phyloP scores from a whole-genome alignment of 768 basidiomycete genomes.

The Galerina sulciceps region DNA sequence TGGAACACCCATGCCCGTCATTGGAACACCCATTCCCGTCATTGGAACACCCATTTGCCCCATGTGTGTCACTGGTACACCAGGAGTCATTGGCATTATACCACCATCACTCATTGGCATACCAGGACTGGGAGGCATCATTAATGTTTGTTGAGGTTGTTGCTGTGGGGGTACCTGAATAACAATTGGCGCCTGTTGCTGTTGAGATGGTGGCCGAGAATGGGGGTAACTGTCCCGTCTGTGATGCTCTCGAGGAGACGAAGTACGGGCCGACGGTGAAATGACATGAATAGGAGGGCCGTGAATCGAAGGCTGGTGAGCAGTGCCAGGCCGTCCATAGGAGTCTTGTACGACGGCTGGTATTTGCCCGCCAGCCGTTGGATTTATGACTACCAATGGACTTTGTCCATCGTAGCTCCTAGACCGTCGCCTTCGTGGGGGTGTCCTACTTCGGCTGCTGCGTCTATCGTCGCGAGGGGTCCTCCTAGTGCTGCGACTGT shows the following conservation, averaged over 20 bases:
- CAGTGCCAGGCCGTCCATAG: slow-evolving; percentile 6
- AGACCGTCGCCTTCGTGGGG: slow-evolving; percentile 9
- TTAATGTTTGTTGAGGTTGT: slow-evolving; percentile 24
- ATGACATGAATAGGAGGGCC: slow-evolving; percentile 20
- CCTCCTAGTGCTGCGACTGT: slow-evolving; percentile 16
- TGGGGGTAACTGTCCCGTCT: background rate
- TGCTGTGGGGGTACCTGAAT: slow-evolving; percentile 28
- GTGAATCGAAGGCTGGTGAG: slow-evolving; percentile 8
- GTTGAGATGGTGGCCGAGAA: slow-evolving; percentile 14
- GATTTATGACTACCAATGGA: slow-evolving; percentile 22
- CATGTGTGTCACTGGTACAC: slow-evolving; percentile 5
- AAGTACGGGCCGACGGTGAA: slow-evolving; percentile 17
- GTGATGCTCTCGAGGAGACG: slow-evolving; percentile 6
- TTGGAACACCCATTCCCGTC: slow-evolving; percentile 14
- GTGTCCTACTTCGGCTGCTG: too few relatives aligned
- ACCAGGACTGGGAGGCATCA: slow-evolving; percentile 11
- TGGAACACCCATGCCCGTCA: slow-evolving; percentile 16
- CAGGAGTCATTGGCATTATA: background rate
- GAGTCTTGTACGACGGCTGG: slow-evolving; percentile 21
- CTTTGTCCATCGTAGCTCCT: slow-evolving; percentile 5
- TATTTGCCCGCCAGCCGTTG: slow-evolving; percentile 10
- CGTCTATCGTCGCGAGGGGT: too few relatives aligned
- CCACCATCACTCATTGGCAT: slow-evolving; percentile 9
- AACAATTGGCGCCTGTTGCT: slow-evolving; percentile 30
- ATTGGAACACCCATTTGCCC: slow-evolving; percentile 16